Conservation (phyloP, 23 red algal genomes). For the Gracilaria vermiculophylla region DNA sequence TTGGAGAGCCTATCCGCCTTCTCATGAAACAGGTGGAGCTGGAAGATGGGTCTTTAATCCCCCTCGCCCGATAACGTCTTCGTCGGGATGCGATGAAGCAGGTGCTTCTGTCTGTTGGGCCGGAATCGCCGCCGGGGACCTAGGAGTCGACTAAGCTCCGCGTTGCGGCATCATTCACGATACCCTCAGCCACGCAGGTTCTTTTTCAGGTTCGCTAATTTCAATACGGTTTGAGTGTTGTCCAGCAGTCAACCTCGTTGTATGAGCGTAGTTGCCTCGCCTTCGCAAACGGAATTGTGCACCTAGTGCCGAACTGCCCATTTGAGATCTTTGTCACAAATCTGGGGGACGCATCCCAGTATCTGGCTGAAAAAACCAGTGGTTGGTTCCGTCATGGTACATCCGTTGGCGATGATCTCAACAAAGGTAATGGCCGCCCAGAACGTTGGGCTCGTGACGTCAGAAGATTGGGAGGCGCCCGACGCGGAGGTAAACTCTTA, state of each 20-base stretch:
- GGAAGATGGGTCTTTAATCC: no score
- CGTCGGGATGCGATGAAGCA: no score
- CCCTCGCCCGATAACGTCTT: no score
- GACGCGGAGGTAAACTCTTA: no score
- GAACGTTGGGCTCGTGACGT: not conserved
- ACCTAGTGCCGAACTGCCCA: not conserved
- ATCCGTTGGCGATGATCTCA: not conserved
- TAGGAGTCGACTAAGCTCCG: not conserved
- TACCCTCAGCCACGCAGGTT: not conserved
- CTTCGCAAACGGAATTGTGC: constrained; percentile 11
- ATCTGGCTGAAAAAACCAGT: constrained; percentile 2
- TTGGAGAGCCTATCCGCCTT: no score
- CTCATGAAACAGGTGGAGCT: no score
- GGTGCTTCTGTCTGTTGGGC: no score
- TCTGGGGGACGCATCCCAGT: not conserved
- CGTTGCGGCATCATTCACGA: not conserved
- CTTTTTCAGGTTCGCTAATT: not conserved
- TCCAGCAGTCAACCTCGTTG: not conserved
- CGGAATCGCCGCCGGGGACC: not conserved
- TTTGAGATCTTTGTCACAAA: constrained; percentile 31
- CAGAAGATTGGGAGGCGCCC: not conserved
- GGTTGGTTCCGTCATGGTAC: not conserved
- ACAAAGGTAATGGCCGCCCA: not conserved
- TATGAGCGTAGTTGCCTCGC: not conserved
- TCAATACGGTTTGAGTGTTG: not conserved